phyloP scores from a whole-genome alignment of 768 basidiomycete genomes.

The Hysterangium stoloniferum region DNA sequence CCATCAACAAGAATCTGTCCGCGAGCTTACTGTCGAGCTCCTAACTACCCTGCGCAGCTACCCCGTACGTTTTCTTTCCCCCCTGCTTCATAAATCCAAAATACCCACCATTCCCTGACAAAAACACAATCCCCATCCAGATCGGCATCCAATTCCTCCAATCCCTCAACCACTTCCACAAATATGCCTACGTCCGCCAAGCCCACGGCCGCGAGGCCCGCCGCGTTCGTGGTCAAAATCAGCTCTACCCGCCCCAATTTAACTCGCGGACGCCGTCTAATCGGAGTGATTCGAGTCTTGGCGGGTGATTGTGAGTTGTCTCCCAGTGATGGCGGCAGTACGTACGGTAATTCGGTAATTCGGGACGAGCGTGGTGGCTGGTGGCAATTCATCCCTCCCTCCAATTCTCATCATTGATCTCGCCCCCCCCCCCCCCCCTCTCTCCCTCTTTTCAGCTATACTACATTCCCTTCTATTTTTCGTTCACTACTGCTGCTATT shows the following conservation, averaged over 20 bases:
- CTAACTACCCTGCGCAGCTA: slow-evolving; percentile 72
- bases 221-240: slow-evolving; percentile 15
- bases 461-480: not conserved
- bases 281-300: slow-evolving; percentile 37
- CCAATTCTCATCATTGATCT: too few relatives aligned
- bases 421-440: too few relatives aligned
- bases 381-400: too few relatives aligned
- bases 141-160: slow-evolving; percentile 73
- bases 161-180: slow-evolving; percentile 80
- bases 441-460: not conserved
- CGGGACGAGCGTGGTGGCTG: too few relatives aligned
- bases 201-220: slow-evolving; percentile 54
- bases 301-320: slow-evolving; percentile 27
- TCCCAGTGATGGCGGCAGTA: too few relatives aligned
- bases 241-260: slow-evolving; percentile 27
- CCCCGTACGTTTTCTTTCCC: slow-evolving; percentile 45
- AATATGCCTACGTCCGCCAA: slow-evolving; percentile 80
- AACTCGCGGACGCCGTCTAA: slow-evolving; percentile 37
- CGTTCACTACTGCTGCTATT: too few relatives aligned
- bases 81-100: slow-evolving; percentile 3
- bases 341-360: too few relatives aligned
- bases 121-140: slow-evolving; percentile 68
- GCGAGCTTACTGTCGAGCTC: slow-evolving; percentile 75
- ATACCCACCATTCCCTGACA: slow-evolving; percentile 39
- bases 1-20: slow-evolving; percentile 71